phyloP scores from a whole-genome alignment of 192 early-diverging fungal genomes.

The Phycomyces blakesleeanus region DNA sequence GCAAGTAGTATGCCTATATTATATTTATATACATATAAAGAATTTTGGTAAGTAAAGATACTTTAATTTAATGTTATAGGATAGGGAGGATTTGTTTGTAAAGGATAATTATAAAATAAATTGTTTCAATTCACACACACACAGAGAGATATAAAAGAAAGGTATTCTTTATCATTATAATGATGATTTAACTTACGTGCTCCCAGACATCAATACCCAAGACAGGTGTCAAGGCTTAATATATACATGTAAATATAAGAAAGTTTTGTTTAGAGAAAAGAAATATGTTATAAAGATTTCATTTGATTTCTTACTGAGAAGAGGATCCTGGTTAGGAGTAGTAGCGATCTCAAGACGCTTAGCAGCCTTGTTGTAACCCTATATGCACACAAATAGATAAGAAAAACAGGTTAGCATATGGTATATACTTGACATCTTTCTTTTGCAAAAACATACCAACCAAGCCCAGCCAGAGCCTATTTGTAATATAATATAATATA shows the following conservation, averaged over 20 bases:
- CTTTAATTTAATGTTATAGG: neutral
- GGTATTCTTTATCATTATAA: too few relatives aligned
- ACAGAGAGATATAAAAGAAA: neutral
- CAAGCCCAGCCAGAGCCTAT: conserved; percentile 91
- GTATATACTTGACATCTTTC: neutral
- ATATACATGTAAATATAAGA: too few relatives aligned
- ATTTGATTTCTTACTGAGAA: conserved; percentile 31
- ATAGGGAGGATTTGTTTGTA: neutral
- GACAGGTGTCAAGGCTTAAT: conserved; percentile 73
- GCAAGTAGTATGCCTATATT: conserved; percentile 93
- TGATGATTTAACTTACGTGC: conserved; percentile 69
- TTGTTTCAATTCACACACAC: too few relatives aligned
- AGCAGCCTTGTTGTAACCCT: conserved; percentile 77
- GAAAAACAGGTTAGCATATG: neutral
- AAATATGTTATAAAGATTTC: neutral
- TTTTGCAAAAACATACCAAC: conserved; percentile 56
- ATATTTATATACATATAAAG: too few relatives aligned
- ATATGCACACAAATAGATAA: neutral
- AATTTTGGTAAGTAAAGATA: too few relatives aligned
- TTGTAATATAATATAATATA: neutral
- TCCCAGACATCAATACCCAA: conserved; percentile 96
- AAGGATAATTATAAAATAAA: too few relatives aligned
- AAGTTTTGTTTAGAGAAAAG: conserved; percentile 33
- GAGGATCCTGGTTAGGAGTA: conserved; percentile 87
- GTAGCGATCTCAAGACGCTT: conserved; percentile 83